Conservation (phyloP, 2,329 filamentous ascomycete genomes). For the Exophiala sideris region DNA sequence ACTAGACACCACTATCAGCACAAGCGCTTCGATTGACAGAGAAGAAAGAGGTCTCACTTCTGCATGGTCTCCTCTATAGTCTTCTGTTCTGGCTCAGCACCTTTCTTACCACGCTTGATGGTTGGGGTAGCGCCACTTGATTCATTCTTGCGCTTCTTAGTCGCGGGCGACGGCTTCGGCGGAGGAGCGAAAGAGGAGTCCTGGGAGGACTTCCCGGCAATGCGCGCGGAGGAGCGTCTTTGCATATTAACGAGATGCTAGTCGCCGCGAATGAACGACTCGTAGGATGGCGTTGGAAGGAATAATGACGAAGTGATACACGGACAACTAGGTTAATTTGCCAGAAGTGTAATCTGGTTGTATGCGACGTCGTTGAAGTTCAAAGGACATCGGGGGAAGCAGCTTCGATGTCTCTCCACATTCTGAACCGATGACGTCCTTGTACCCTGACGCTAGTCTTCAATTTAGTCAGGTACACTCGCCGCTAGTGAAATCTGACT, state of each 20-base stretch:
- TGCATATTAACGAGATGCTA: conserved; percentile 16
- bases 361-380: too few relatives aligned
- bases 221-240: conserved; percentile 36
- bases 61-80: conserved; percentile 30
- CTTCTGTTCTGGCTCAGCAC: conserved; percentile 29
- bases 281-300: background rate
- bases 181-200: conserved; percentile 19
- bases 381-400: too few relatives aligned
- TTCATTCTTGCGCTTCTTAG: conserved; percentile 41
- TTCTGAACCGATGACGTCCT: too few relatives aligned
- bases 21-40: too few relatives aligned
- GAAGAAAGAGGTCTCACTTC: conserved; percentile 17
- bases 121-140: conserved; percentile 19
- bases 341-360: too few relatives aligned
- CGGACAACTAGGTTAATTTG: background rate
- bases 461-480: too few relatives aligned
- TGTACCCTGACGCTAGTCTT: too few relatives aligned
- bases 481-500: too few relatives aligned
- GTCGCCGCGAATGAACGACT: background rate
- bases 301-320: background rate
- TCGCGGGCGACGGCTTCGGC: conserved; percentile 28
- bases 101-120: conserved; percentile 41
- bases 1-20: conserved; percentile 8
- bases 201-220: conserved; percentile 39
- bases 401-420: too few relatives aligned